Base-by-base conservation (phyloP, 2,329 filamentous ascomycete genomes). In the Dactylellina sp. region DNA sequence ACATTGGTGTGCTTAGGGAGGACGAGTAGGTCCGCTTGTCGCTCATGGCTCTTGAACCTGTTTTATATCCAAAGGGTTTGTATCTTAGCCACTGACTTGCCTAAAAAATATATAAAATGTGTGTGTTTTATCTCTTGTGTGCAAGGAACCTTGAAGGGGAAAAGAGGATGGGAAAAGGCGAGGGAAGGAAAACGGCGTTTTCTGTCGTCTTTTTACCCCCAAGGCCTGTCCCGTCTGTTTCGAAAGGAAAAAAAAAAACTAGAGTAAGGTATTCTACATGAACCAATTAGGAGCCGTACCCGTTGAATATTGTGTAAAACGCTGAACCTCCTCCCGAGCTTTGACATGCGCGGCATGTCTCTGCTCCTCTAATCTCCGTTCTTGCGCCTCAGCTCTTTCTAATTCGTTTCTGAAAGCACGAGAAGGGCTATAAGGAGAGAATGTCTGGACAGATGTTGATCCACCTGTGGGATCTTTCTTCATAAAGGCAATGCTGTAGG, bases 281-380 rank as follows among this genome's bases (percentile, higher is more conserved):
- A 72, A 72, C 68, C 68, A 72, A 72, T 72, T 65, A 65, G 68
- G 60, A 72, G 68, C 60, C 68, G 68, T 72, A 72, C 68, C 68
- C 68, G 64, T 72, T 72, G 68, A 72, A 56, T 72, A 72, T 72
- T 72, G 52, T 60, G 68, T 65, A 65, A 72, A 72, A 22, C 68
- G 68, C 59, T 63, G 68, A 53, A 65, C 68, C 55, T 72, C 68
- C 68, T 72, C 68, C 60, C 60, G 60, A 72, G 68, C 68, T 42
- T 72, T 72, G 60, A 72, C 60, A 49, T 72, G 68, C 55, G 60
- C 68, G 40, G 68, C 68, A 2, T 65, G 68, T 56, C 68, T 60
- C 49, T 72, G 68, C 60, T 72, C 60, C 22, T 72, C 68, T 72
- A 72, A 72, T 72, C 68, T 72, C 68, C 68, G 68, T 56, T 72